Base-by-base conservation (phyloP, 176 grass and related monocot genomes). In the Triticum urartu region DNA sequence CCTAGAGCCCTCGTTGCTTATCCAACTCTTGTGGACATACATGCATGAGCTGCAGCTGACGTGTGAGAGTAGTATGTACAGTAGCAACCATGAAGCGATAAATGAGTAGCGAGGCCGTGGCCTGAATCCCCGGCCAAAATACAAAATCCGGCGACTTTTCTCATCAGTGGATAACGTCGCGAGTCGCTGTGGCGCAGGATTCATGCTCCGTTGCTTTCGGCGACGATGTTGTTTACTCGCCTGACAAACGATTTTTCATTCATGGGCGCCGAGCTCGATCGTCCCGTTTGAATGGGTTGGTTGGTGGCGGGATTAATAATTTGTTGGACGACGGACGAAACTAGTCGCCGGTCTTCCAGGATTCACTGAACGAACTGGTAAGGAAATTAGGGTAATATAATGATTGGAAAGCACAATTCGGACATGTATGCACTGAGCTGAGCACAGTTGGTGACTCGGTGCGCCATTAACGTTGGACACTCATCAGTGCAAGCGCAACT, bases 131-230 rank as follows among this genome's bases (percentile, higher is more conserved):
- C 6, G 56, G 56, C 1, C 56, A 59, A 59, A 59, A 59, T 59
- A 9, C 56, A 59, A 58, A 59, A 2, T 30, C 24, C 22, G 70
- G 3, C 1, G 1, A 12, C 71, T 74, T 76, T 47, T 50, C 24
- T 9, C 73, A 40, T 40, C 39, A 8, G 8, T 40, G 39, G 39
- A 2, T 32, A 76, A 9, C 25, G 60, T 50, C 22, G 72, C 22
- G 5, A 30, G 47, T 32, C 14, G 73, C 45, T 7, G 73, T 1
- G 15, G 4, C 25, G 25, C 25, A 18, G 73, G 17, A 66, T 85
- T 89, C 81, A 80, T 58, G 78, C 13, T 20, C 15, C 43, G 42
- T 84, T 73, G 75, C 75, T 89, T 72, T 54, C 60, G 39, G 35
- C 65, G 50, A 21, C 72, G 17, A 61, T 33, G 64, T 15, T 70